These are phyloP conservation scores for Trypanosoma melophagium DNA, from an alignment of 208 protist genomes.

Conservation along the genomic window DNA sequence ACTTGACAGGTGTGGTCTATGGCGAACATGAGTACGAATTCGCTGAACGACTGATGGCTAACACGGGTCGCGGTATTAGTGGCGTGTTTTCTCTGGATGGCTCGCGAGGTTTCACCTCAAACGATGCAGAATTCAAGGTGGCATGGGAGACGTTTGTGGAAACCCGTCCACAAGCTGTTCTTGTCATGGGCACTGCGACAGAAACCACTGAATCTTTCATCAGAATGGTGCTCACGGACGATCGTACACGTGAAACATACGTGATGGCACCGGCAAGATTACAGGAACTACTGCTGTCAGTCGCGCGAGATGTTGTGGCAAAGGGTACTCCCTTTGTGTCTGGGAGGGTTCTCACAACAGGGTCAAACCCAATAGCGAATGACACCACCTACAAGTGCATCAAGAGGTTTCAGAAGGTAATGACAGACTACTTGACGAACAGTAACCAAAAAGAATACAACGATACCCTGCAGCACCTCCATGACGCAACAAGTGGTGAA, in stretches of 20 bases:
- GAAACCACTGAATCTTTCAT: constrained; percentile 38
- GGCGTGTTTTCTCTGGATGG: constrained; percentile 28
- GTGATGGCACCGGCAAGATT: constrained; percentile 31
- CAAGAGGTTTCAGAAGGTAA: constrained; percentile 34
- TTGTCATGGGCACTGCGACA: constrained; percentile 33
- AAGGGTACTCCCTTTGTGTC: constrained; percentile 5
- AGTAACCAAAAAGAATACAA: constrained; percentile 27
- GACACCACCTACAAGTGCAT: constrained; percentile 30
- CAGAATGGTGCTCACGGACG: constrained; percentile 22
- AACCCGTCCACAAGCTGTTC: constrained; percentile 41
- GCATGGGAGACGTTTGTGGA: constrained; percentile 45
- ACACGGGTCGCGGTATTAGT: constrained; percentile 6
- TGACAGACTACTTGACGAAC: constrained; percentile 37
- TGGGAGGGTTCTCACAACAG: constrained; percentile 41
- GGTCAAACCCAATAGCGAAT: constrained; percentile 34
- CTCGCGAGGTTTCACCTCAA: neutral
- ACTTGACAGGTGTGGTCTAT: constrained; percentile 35
- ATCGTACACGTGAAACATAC: constrained; percentile 30
- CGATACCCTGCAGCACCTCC: constrained; percentile 9
- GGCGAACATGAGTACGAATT: constrained; percentile 37
- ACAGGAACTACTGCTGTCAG: constrained; percentile 22
- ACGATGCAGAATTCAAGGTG: constrained; percentile 14
- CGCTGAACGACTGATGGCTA: constrained; percentile 7
- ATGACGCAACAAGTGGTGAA: constrained; percentile 13
- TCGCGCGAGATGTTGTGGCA: constrained; percentile 5